Base-by-base conservation (phyloP, 2,329 filamentous ascomycete species). In the Monosporascus cannonballus region DNA sequence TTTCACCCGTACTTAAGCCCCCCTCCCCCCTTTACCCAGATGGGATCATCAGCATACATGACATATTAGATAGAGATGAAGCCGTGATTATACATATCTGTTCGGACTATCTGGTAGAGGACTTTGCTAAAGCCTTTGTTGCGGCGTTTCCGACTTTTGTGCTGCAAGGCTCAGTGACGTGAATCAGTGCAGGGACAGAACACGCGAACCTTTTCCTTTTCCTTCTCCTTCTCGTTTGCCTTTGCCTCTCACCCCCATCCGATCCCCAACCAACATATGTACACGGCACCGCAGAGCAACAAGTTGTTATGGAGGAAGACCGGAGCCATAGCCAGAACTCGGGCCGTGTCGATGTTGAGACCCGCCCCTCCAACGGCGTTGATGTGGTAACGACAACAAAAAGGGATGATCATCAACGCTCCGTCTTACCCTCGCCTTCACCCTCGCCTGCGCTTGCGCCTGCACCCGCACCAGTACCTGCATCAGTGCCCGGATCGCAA, bases 231-330 rank as follows among this genome's bases (percentile, higher is more conserved):
- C n/a, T 18, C 38, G 2, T 14, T 7, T 38, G 14, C 11, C 36
- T 38, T n/a, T 38, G 14, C 5, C 36, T 6, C 7, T n/a, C 24
- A 2, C 20, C 30, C 30, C 30, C 30, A 5, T 9, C 30, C 1
- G 30, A 34, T 14, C 30, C 30, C 30, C 1, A 24, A 24, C 20
- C 18, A 20, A 18, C 46, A 38, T 38, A 55, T 53, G 53, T 42
- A 30, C 17, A 42, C 39, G 14, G 6, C 39, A 42, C 39, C 8
- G 22, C 18, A 18, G 17, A 42, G 24, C 22, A 6, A 17, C 30
- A 20, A 34, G 22, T 52, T 11, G 52, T 47, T 38, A 61, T 61
- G 58, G 57, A 59, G 38, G 59, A 60, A 54, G 59, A 53, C 48
- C 42, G 2, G 42, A 46, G 42, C 25, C 15, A 25, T 22, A 17